These are phyloP conservation scores for Gossypium longicalyx DNA, from an alignment of 345 rosid genomes.

Conservation along the genomic window DNA sequence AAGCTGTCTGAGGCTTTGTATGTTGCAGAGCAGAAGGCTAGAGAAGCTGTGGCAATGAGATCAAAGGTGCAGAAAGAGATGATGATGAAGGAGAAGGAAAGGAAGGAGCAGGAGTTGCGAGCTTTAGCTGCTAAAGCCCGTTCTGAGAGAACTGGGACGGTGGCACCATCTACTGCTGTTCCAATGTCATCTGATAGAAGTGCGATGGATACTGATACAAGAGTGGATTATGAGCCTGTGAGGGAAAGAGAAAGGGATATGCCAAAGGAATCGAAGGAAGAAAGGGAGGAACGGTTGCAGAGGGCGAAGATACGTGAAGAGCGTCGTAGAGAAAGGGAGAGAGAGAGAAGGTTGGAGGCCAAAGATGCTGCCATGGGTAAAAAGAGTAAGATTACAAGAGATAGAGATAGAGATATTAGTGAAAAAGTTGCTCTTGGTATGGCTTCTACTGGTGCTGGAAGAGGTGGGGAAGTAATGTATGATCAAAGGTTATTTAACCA, in stretches of 20 bases:
- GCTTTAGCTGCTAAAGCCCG: constrained; percentile 95
- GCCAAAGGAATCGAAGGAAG: constrained; percentile 65
- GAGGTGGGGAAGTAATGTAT: constrained; percentile 92
- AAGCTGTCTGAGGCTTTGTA: constrained; percentile 86
- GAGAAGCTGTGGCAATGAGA: constrained; percentile 98
- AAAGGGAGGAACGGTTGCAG: constrained; percentile 70
- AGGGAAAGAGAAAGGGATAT: constrained; percentile 45
- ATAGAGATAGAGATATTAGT: constrained; percentile 72
- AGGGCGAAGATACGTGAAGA: constrained; percentile 92
- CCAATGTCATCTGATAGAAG: constrained; percentile 51
- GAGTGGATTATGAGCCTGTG: constrained; percentile 58
- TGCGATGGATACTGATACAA: constrained; percentile 44
- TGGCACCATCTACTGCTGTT: constrained; percentile 48
- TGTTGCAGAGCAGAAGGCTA: constrained; percentile 95
- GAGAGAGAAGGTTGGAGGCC: constrained; percentile 74
- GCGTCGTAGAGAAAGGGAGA: constrained; percentile 89
- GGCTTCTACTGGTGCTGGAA: constrained; percentile 77
- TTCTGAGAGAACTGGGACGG: constrained; percentile 71
- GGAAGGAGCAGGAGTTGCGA: constrained; percentile 84
- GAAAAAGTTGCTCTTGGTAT: constrained; percentile 90
- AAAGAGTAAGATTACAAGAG: constrained; percentile 92
- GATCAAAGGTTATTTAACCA: constrained; percentile 92
- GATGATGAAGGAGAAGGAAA: constrained; percentile 89
- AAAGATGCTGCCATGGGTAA: constrained; percentile 95
- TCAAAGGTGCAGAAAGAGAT: constrained; percentile 94